Evolutionary conservation across 768 basidiomycete species (phyloP), one percentile per base, ranked within the genome.

Genomic region (Pisolithus sp.): DNA sequence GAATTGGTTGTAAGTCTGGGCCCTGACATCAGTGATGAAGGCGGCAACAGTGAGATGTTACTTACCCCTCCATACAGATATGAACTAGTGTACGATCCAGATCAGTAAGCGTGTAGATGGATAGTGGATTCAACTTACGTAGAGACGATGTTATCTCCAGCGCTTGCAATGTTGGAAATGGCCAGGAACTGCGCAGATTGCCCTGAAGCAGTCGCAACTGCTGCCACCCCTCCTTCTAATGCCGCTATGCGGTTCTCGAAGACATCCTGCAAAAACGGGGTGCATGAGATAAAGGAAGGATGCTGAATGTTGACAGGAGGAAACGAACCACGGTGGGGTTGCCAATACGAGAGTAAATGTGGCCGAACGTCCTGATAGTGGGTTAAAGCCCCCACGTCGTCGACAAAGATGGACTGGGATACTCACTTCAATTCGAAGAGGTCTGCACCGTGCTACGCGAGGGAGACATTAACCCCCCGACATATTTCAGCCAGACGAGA

Each of bases 211-310:
- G 75, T 63, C 0, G 82, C 70, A 0, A 85, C 69, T 2, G 83
- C 84, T 0, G 82, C 82, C 0, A 64, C 71, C 0, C 83, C 85
- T 2, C 81, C 80, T 55, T 85, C 84, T 12, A 86, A 73, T 0
- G 80, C 79, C 0, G 85, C 77, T 2, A 86, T 77, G 4, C 84
- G 73, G 57, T 77, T 77, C 65, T 85, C 85, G 45, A 86, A 83
- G 3, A 85, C 75, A 38, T 84, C 81, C 80, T 79, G 49, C n/a
- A 23, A 10, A 21, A 45, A 48, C 34, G 9, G 45, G 45, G 10
- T 20, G 2, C 5, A 15, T 41, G 1, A 18, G 17, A 12, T 13
- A 7, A 13, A 15, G 10, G 9, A 53, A 31, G 37, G 34, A 12
- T 20, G 18, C 17, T 26, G 10, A 34, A 15, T 5, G n/a, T 26